These are phyloP conservation scores for Polytrichum commune DNA, from an alignment of 225 moss, liverwort and hornwort genomes.

Conservation along the genomic window DNA sequence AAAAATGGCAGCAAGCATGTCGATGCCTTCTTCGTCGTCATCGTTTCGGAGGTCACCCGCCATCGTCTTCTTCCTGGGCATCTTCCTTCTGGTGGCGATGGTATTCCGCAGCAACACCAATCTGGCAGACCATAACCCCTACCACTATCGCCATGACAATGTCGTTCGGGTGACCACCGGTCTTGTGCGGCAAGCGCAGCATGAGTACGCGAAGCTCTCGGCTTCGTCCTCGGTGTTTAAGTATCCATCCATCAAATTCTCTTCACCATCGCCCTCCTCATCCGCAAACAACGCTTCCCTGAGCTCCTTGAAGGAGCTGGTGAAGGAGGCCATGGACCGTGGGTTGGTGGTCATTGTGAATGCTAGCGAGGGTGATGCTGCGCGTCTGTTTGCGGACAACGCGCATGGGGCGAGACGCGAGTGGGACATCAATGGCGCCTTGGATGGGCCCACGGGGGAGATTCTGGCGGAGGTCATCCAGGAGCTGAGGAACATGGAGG, in stretches of 20 bases:
- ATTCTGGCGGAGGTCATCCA: conserved; percentile 40
- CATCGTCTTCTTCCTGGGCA: conserved; percentile 16
- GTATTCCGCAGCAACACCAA: conserved; percentile 21
- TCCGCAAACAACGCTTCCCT: conserved; percentile 4
- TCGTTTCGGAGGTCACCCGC: conserved; percentile 21
- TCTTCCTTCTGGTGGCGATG: conserved; percentile 16
- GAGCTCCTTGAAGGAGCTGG: conserved; percentile 31
- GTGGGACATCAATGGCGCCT: conserved; percentile 37
- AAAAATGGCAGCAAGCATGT: conserved; percentile 22
- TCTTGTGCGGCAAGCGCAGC: conserved; percentile 7
- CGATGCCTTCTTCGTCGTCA: conserved; percentile 1
- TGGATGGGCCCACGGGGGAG: conserved; percentile 40
- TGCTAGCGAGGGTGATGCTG: conserved; percentile 27
- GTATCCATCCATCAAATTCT: background rate
- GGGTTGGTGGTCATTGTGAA: conserved; percentile 41
- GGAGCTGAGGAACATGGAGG: conserved; percentile 39
- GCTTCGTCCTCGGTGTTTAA: background rate
- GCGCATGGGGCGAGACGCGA: conserved; percentile 20
- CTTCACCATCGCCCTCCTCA: background rate
- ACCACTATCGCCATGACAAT: conserved; percentile 8
- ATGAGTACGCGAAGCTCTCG: conserved; percentile 7
- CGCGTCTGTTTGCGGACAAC: conserved; percentile 25
- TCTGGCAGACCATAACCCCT: background rate
- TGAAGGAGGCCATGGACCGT: conserved; percentile 33
- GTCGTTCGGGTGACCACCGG: conserved; percentile 15